Evolutionary conservation across 2,329 filamentous ascomycete genomes (phyloP).

Genomic region (Neonectria coccinea): DNA sequence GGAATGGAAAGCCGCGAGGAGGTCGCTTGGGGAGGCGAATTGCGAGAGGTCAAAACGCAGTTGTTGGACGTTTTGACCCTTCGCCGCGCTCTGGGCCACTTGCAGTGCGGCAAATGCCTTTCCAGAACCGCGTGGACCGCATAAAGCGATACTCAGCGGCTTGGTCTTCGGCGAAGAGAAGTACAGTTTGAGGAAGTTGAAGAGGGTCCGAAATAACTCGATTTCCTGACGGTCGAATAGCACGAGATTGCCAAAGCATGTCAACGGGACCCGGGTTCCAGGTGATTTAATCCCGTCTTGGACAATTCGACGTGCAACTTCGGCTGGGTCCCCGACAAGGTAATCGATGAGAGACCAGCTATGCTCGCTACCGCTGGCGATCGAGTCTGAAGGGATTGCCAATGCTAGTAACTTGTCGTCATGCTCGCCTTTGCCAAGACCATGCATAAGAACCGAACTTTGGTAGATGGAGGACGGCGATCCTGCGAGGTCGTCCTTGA

Average conservation of each 20-base stretch:
- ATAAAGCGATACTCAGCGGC: background rate
- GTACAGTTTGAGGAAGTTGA: slow-evolving; percentile 7
- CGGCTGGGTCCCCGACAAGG: background rate
- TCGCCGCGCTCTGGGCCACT: slow-evolving; percentile 7
- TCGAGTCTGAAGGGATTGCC: slow-evolving; percentile 2
- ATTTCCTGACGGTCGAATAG: slow-evolving; percentile 9
- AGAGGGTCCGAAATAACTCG: background rate
- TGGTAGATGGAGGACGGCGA: background rate
- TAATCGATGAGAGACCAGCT: slow-evolving; percentile 8
- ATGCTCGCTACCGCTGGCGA: slow-evolving; percentile 1
- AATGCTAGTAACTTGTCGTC: background rate
- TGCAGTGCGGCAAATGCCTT: slow-evolving; percentile 3
- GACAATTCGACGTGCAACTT: slow-evolving; percentile 3
- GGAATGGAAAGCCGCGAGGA: background rate
- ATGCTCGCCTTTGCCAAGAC: slow-evolving; percentile 2
- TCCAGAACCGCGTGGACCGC: background rate
- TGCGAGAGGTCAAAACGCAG: slow-evolving; percentile 1
- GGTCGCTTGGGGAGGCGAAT: slow-evolving; percentile 2
- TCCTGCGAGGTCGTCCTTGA: background rate
- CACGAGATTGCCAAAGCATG: slow-evolving; percentile 1
- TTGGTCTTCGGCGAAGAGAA: slow-evolving; percentile 9
- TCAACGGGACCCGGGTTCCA: background rate
- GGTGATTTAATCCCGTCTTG: slow-evolving; percentile 3
- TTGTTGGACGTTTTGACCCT: background rate
- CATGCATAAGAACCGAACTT: background rate